These are phyloP conservation scores for Allodekkera sacchari DNA, from an alignment of 805 yeast species.

Conservation along the genomic window DNA sequence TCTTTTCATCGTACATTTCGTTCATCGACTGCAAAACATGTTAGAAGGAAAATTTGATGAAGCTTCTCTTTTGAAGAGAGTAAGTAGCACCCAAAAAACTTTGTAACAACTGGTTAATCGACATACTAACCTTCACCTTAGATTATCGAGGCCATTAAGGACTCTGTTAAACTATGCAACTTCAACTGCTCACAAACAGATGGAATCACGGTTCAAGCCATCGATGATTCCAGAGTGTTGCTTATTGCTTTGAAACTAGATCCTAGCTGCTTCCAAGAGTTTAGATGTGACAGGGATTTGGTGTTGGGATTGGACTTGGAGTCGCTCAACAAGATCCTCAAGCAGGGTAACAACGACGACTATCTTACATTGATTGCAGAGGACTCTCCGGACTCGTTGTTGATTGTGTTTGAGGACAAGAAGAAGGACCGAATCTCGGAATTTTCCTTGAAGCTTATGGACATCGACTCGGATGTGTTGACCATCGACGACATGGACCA, in stretches of 20 bases:
- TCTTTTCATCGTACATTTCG: too few species aligned
- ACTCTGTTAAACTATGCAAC: slow-evolving; percentile 90
- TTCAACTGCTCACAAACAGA: slow-evolving; percentile 85
- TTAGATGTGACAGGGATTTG: slow-evolving; percentile 90
- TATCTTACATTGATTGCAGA: slow-evolving; percentile 84
- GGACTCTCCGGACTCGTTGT: slow-evolving; percentile 59
- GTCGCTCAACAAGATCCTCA: slow-evolving; percentile 80
- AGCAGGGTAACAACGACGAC: slow-evolving; percentile 87
- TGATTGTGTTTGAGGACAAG: slow-evolving; percentile 84
- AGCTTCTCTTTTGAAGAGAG: slow-evolving; percentile 83
- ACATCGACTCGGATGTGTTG: slow-evolving; percentile 89
- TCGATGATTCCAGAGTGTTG: slow-evolving; percentile 93
- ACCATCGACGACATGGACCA: slow-evolving; percentile 91
- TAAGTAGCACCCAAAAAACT: slow-evolving; percentile 18
- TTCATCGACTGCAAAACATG: too few species aligned
- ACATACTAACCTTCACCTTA: slow-evolving; percentile 11
- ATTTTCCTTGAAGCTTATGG: slow-evolving; percentile 87
- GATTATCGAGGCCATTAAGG: slow-evolving; percentile 90
- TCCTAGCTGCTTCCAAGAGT: slow-evolving; percentile 79
- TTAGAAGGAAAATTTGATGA: slow-evolving; percentile 95
- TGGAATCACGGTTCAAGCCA: slow-evolving; percentile 95
- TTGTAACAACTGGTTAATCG: not conserved
- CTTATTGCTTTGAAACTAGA: slow-evolving; percentile 84
- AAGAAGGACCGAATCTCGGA: slow-evolving; percentile 88
- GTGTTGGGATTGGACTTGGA: slow-evolving; percentile 88